A percentile compares a stretch with the other conserved stretches of the same genome.
Evolutionary conservation across 2,329 filamentous ascomycete genomes (phyloP).

Genomic region (Albophoma yamanashiensis): DNA sequence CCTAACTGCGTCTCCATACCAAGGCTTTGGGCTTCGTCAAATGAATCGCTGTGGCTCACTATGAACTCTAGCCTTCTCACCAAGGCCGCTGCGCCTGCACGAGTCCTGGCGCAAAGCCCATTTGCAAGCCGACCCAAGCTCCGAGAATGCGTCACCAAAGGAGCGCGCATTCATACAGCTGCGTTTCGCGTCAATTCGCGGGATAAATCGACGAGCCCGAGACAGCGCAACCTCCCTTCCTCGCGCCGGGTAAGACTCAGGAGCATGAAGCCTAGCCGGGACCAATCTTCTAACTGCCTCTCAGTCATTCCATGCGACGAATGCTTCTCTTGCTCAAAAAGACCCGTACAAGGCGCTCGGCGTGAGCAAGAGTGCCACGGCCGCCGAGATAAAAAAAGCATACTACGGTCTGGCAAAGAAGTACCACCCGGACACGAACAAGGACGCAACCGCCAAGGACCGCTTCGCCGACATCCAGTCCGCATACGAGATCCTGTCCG

Average conservation of each 20-base stretch:
- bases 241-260: constrained; percentile 17
- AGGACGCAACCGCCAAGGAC: constrained; percentile 86
- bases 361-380: constrained; percentile 68
- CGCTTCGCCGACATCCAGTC: constrained; percentile 88
- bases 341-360: constrained; percentile 86
- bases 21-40: constrained; percentile 4
- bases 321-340: constrained; percentile 37
- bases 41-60: constrained; percentile 18
- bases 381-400: constrained; percentile 91
- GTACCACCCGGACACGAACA: constrained; percentile 96
- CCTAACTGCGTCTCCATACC: neutral
- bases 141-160: constrained; percentile 27
- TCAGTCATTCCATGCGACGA: constrained; percentile 52
- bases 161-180: constrained; percentile 22
- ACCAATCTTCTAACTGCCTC: neutral
- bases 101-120: constrained; percentile 32
- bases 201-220: constrained; percentile 10
- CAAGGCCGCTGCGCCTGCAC: constrained; percentile 35
- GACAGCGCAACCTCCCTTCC: constrained; percentile 7
- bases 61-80: constrained; percentile 39
- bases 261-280: neutral
- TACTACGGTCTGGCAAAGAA: constrained; percentile 98
- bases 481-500: constrained; percentile 87
- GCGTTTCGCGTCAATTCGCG: constrained; percentile 10
- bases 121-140: constrained; percentile 27